Conservation (phyloP, 2,329 filamentous ascomycete genomes). For the Ambrosiella beaveri region DNA sequence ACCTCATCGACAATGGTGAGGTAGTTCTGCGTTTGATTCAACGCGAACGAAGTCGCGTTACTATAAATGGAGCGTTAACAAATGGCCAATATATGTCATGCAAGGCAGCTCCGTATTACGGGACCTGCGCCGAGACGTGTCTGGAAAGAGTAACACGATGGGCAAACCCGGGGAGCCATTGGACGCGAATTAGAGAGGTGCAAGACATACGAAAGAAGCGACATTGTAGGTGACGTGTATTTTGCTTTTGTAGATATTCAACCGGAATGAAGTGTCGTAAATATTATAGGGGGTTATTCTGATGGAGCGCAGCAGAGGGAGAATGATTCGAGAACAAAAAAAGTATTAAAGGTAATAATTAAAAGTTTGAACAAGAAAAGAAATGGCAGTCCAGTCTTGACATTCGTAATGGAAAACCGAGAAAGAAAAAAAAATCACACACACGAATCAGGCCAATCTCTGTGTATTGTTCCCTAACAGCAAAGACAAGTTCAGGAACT, state of each 20-base stretch:
- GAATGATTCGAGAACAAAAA: not conserved
- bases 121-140: not conserved
- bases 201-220: conserved; percentile 11
- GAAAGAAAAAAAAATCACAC: conserved; percentile 4
- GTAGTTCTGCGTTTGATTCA: conserved; percentile 33
- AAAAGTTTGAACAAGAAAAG: conserved; percentile 1
- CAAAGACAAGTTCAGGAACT: not conserved
- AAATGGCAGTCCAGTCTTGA: not conserved
- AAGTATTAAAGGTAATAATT: conserved; percentile 1
- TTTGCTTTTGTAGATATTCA: not conserved
- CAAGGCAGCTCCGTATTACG: not conserved
- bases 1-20: conserved; percentile 44
- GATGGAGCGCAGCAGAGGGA: not conserved
- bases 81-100: not conserved
- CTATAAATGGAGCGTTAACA: conserved; percentile 18
- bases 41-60: conserved; percentile 32
- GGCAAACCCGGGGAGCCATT: not conserved
- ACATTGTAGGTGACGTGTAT: conserved; percentile 4
- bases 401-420: not conserved
- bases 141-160: not conserved
- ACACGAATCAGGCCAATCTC: not conserved
- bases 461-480: not conserved
- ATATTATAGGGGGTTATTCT: not conserved
- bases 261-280: not conserved
- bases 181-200: not conserved